These are phyloP conservation scores for Phyllosticta citribraziliensis DNA, from an alignment of 2,329 filamentous ascomycete species.

Conservation along the genomic window DNA sequence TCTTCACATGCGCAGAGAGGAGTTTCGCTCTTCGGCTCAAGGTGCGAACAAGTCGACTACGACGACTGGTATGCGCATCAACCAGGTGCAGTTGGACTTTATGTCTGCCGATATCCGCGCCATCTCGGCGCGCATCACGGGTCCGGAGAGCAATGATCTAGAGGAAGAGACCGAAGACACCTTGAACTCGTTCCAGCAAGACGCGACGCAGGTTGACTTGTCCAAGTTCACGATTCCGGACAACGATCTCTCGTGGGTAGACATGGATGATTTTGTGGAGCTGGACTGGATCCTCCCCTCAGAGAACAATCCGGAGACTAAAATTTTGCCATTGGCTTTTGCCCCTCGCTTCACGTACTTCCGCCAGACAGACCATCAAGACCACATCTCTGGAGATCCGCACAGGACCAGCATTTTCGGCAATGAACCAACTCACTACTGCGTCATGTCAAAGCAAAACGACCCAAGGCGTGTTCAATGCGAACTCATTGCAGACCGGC, in stretches of 20 bases:
- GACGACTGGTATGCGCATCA: slow-evolving; percentile 90
- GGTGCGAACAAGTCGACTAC: slow-evolving; percentile 57
- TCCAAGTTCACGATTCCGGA: slow-evolving; percentile 93
- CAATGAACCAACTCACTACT: slow-evolving; percentile 85
- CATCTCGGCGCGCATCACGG: slow-evolving; percentile 80
- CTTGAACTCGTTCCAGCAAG: slow-evolving; percentile 45
- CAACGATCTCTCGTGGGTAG: slow-evolving; percentile 91
- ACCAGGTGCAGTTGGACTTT: slow-evolving; percentile 86
- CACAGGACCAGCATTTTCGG: slow-evolving; percentile 83
- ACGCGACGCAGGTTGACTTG: slow-evolving; percentile 47
- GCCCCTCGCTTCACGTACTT: slow-evolving; percentile 97
- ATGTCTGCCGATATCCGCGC: slow-evolving; percentile 86
- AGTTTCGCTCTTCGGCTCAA: slow-evolving; percentile 74
- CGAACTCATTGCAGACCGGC: slow-evolving; percentile 70
- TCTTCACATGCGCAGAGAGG: slow-evolving; percentile 84
- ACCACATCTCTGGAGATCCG: slow-evolving; percentile 68
- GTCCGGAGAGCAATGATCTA: slow-evolving; percentile 67
- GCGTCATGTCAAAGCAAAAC: slow-evolving; percentile 67
- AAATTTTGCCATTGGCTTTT: slow-evolving; percentile 84
- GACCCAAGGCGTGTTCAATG: slow-evolving; percentile 84
- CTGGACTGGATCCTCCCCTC: slow-evolving; percentile 91
- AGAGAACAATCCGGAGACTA: slow-evolving; percentile 82
- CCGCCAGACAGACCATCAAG: slow-evolving; percentile 85
- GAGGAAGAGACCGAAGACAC: slow-evolving; percentile 55
- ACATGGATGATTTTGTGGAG: slow-evolving; percentile 99